Evolutionary conservation across 169 alveolate genomes (phyloP), one percentile per base, ranked within the genome.

Genomic region (Plasmodium coatneyi): DNA sequence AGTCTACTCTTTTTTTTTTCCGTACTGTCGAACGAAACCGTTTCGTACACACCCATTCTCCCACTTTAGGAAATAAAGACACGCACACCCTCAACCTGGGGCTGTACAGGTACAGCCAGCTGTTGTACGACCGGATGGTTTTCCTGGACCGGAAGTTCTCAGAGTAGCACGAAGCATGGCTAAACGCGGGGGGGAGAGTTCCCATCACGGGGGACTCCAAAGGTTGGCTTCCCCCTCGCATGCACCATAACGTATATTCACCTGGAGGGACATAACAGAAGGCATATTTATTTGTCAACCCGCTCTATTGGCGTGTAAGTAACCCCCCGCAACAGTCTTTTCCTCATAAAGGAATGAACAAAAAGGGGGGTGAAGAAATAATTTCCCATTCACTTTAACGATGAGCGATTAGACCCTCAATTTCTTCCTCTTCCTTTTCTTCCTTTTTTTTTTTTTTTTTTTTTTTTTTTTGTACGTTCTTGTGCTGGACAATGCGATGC

Each of bases 21-120:
- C 66, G 1, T 32, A 32, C 39, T 32, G 39, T 32, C 1, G 39
- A 32, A 32, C 1, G 39, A 32, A 32, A 32, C 12, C 16, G 52
- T 3, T 43, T 43, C 2, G 12, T 41, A 41, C 52, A 41, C 52
- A 1, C 52, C 52, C 52, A 5, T 6, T 9, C 52, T 9, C 52
- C 52, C 3, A 41, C 7, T 41, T 41, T 41, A 86, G 93, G 49
- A 32, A 86, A 86, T 16, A 41, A 52, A 32, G 87, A 86, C 41
- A 56, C 28, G 30, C 86, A 86, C 30, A 78, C 43, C 0, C 52
- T 86, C 43, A 86, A 86, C 60, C 76, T 86, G 52, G 41, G 49
- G 19, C 70, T 86, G 41, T 86, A 86, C 80, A 86, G 79, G 70
- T 86, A 74, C 46, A 86, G 93, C 25, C 93, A 86, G 6, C 87